A percentile compares a stretch with the other conserved stretches of the same genome.
Conservation (phyloP, 225 moss, liverwort and hornwort genomes). For the Marchantia paleacea region DNA sequence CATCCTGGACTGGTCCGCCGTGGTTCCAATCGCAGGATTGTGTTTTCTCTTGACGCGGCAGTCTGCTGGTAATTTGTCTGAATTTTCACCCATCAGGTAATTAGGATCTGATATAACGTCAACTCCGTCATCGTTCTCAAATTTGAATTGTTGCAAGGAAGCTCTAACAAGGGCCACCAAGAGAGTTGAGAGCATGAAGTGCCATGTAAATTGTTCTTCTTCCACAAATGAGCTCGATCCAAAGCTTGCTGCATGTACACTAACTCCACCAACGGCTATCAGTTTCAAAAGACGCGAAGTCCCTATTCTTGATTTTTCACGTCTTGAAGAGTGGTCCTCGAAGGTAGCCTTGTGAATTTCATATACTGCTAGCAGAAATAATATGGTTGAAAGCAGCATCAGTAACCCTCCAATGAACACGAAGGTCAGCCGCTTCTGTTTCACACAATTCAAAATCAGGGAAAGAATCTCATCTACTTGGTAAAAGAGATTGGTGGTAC, state of each 20-base stretch:
- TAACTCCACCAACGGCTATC: constrained; percentile 59
- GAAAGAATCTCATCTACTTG: background rate
- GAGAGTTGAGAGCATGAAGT: constrained; percentile 66
- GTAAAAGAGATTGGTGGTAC: background rate
- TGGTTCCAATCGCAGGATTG: background rate
- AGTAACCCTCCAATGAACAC: constrained; percentile 53
- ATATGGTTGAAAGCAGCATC: constrained; percentile 56
- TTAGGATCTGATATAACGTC: background rate
- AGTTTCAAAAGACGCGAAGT: constrained; percentile 36
- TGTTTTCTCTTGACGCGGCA: background rate
- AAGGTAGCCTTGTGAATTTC: constrained; percentile 36
- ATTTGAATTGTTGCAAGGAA: constrained; percentile 44
- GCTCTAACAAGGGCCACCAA: constrained; percentile 50
- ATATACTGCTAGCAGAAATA: constrained; percentile 45
- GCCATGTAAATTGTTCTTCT: constrained; percentile 81
- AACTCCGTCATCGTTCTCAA: background rate
- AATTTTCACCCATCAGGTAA: background rate
- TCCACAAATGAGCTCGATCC: constrained; percentile 87
- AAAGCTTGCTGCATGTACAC: constrained; percentile 61
- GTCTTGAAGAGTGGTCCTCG: constrained; percentile 16
- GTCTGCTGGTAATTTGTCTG: background rate
- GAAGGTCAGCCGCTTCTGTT: constrained; percentile 51
- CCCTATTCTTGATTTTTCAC: background rate
- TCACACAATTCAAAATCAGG: constrained; percentile 3
- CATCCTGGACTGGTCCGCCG: background rate